Evolutionary conservation across 352 stramenopile species (phyloP).

Genomic region (Pythium insidiosum): DNA sequence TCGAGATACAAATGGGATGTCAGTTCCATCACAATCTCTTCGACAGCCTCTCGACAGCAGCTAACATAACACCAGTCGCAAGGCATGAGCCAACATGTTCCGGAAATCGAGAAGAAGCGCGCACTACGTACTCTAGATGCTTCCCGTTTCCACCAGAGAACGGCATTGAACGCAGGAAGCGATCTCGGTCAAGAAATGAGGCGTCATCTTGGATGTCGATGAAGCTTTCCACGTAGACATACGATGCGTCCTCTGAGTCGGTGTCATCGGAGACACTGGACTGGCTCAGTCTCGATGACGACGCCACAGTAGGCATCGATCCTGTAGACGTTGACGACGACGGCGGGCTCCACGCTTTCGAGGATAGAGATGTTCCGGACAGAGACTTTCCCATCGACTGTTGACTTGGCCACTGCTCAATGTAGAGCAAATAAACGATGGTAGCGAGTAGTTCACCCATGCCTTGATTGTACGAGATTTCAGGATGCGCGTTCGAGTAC

Average conservation of each 20-base stretch:
- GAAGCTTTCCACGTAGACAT: slow-evolving; percentile 68
- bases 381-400: neutral
- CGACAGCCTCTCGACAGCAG: slow-evolving; percentile 44
- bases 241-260: slow-evolving; percentile 50
- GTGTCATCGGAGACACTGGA: slow-evolving; percentile 11
- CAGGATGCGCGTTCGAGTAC: slow-evolving; percentile 51
- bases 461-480: slow-evolving; percentile 72
- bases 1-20: slow-evolving; percentile 40
- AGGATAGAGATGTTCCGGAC: neutral
- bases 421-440: slow-evolving; percentile 57
- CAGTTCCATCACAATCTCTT: slow-evolving; percentile 42
- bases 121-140: slow-evolving; percentile 39
- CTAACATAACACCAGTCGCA: slow-evolving; percentile 6
- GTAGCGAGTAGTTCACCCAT: slow-evolving; percentile 75
- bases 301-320: too few species aligned
- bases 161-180: slow-evolving; percentile 30
- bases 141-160: slow-evolving; percentile 32
- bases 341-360: slow-evolving; percentile 1
- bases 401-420: slow-evolving; percentile 48
- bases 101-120: neutral
- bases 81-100: neutral
- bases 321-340: slow-evolving; percentile 9
- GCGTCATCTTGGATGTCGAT: slow-evolving; percentile 35
- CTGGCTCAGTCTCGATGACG: too few species aligned
- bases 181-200: slow-evolving; percentile 18